Conservation (phyloP, 2,329 filamentous ascomycete species). For the Phialophora verrucosa region DNA sequence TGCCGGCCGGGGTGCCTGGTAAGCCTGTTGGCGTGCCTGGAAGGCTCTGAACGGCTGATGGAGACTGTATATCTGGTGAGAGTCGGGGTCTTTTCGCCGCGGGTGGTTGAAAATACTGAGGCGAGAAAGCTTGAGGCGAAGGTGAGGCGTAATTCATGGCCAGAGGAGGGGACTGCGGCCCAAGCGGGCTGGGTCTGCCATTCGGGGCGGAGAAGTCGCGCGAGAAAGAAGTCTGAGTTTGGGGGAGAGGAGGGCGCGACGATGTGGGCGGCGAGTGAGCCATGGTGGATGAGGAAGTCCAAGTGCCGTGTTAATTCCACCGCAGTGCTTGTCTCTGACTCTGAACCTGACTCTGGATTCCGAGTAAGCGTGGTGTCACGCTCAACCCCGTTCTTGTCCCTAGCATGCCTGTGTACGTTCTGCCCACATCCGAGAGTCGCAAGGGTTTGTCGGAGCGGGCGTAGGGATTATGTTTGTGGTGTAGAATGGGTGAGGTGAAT, state of each 20-base stretch:
- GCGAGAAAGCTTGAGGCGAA: constrained; percentile 66
- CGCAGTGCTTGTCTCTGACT: constrained; percentile 23
- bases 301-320: constrained; percentile 23
- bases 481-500: constrained; percentile 19
- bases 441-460: constrained; percentile 12
- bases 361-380: constrained; percentile 36
- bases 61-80: constrained; percentile 70
- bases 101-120: constrained; percentile 55
- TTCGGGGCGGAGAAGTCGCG: constrained; percentile 33
- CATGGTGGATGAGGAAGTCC: constrained; percentile 25
- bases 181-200: constrained; percentile 35
- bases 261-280: constrained; percentile 35
- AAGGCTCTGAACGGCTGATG: constrained; percentile 51
- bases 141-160: constrained; percentile 60
- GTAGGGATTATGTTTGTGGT: constrained; percentile 16
- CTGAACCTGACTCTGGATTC: constrained; percentile 22
- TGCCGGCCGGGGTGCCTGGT: constrained; percentile 38
- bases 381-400: constrained; percentile 31
- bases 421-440: constrained; percentile 20
- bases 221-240: constrained; percentile 32
- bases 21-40: constrained; percentile 48
- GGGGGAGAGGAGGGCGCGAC: constrained; percentile 36
- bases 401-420: constrained; percentile 34
- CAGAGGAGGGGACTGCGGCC: constrained; percentile 36
- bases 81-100: constrained; percentile 75